Conservation (phyloP, 2,329 filamentous ascomycete genomes). For the Ophiobolus disseminans region DNA sequence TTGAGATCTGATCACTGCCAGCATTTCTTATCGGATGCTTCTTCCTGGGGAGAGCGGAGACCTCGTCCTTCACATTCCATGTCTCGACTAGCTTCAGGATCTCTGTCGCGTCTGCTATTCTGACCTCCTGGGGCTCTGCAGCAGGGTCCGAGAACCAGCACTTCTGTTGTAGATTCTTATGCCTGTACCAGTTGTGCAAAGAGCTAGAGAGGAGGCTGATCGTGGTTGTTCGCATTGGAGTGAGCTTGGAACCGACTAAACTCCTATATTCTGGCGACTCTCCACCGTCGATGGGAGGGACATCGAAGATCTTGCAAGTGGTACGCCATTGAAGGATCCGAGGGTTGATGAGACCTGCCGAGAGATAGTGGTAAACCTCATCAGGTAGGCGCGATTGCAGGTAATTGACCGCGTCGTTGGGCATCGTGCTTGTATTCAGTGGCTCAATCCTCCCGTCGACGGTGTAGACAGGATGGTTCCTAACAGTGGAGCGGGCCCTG, state of each 20-base stretch:
- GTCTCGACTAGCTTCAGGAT: slow-evolving; percentile 62
- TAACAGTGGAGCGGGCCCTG: slow-evolving; percentile 82
- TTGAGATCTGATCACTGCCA: slow-evolving; percentile 23
- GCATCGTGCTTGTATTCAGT: slow-evolving; percentile 74
- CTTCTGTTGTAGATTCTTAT: slow-evolving; percentile 76
- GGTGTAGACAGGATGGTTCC: slow-evolving; percentile 85
- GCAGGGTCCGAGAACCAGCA: slow-evolving; percentile 73
- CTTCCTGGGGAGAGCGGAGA: too few relatives aligned
- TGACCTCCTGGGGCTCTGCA: slow-evolving; percentile 60
- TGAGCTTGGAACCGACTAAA: slow-evolving; percentile 76
- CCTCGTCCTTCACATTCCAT: slow-evolving; percentile 76
- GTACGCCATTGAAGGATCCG: slow-evolving; percentile 83
- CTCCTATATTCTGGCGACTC: slow-evolving; percentile 80
- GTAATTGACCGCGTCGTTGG: slow-evolving; percentile 86
- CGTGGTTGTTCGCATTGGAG: slow-evolving; percentile 76
- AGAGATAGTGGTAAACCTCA: slow-evolving; percentile 90
- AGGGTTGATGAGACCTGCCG: slow-evolving; percentile 79
- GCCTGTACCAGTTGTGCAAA: slow-evolving; percentile 82
- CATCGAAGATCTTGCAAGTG: slow-evolving; percentile 76
- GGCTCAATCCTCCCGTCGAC: slow-evolving; percentile 79
- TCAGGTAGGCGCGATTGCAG: slow-evolving; percentile 88
- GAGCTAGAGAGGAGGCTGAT: slow-evolving; percentile 79
- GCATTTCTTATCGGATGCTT: not conserved
- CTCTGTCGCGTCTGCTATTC: slow-evolving; percentile 61
- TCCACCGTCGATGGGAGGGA: slow-evolving; percentile 85